A percentile compares a stretch with the other conserved stretches of the same genome.
These are phyloP conservation scores for Tricholoma bakamatsutake DNA, from an alignment of 768 basidiomycete genomes.

Conservation along the genomic window DNA sequence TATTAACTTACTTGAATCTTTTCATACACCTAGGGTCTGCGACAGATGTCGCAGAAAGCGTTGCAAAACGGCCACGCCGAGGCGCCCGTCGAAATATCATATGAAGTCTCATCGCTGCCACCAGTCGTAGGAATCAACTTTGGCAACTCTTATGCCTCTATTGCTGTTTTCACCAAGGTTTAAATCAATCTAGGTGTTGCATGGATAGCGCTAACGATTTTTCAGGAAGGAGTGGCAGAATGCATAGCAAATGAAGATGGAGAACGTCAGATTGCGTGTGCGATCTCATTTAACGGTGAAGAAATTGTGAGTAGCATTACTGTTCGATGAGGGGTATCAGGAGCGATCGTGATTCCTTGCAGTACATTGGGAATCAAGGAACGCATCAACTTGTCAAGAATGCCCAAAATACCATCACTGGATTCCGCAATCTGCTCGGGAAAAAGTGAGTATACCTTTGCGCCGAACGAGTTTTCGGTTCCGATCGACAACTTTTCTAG, in stretches of 20 bases:
- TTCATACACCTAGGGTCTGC: background rate
- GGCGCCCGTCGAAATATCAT: conserved; percentile 27
- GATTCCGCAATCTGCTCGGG: conserved; percentile 89
- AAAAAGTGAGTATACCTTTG: conserved; percentile 57
- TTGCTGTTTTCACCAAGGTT: conserved; percentile 93
- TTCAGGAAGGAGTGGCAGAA: conserved; percentile 83
- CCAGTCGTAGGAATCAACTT: conserved; percentile 92
- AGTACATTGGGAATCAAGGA: conserved; percentile 97
- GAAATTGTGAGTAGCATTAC: conserved; percentile 60
- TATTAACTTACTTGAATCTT: too few species aligned
- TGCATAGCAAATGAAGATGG: conserved; percentile 99
- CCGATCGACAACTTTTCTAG: conserved; percentile 26
- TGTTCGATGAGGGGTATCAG: background rate
- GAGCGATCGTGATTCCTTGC: conserved; percentile 12
- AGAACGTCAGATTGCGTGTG: conserved; percentile 95
- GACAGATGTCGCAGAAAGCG: conserved; percentile 32
- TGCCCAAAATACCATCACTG: conserved; percentile 87
- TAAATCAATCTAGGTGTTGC: background rate
- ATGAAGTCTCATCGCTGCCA: conserved; percentile 34
- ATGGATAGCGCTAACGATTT: background rate
- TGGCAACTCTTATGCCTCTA: conserved; percentile 91
- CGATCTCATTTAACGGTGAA: conserved; percentile 86
- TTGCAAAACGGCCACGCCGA: conserved; percentile 50
- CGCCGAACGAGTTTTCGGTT: background rate
- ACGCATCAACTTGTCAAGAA: conserved; percentile 95